These are phyloP conservation scores for Apiospora kogelbergensis DNA, from an alignment of 2,329 filamentous ascomycete genomes.

Conservation along the genomic window DNA sequence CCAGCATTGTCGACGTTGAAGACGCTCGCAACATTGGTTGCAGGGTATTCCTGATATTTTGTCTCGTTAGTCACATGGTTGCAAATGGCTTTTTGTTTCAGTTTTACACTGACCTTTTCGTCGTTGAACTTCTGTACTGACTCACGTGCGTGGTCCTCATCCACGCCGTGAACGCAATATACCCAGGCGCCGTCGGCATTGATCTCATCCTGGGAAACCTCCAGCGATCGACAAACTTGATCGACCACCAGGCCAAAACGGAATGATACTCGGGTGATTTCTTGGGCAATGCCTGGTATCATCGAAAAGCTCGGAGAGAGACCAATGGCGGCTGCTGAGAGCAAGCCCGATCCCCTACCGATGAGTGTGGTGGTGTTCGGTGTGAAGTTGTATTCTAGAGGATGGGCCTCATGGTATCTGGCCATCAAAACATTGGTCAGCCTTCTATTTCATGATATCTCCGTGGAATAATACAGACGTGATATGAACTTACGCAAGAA, in stretches of 20 bases:
- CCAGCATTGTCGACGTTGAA: slow-evolving; percentile 8
- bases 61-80: no score
- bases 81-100: background rate
- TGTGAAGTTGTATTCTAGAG: background rate
- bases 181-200: slow-evolving; percentile 7
- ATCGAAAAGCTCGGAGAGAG: background rate
- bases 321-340: background rate
- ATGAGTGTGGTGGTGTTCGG: background rate
- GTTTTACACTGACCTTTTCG: background rate
- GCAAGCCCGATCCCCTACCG: background rate
- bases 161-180: background rate
- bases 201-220: background rate
- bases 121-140: background rate
- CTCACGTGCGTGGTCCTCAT: background rate
- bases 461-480: background rate
- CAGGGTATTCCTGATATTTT: background rate
- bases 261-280: background rate
- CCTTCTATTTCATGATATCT: background rate
- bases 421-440: background rate
- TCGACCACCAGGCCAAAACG: slow-evolving; percentile 2
- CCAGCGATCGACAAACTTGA: slow-evolving; percentile 3
- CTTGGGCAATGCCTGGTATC: background rate
- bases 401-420: background rate
- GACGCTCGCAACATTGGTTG: background rate
- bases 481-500: slow-evolving; percentile 10